Conservation (phyloP, 1,284 basidiomycete genomes). For the Ustilago loliicola region DNA sequence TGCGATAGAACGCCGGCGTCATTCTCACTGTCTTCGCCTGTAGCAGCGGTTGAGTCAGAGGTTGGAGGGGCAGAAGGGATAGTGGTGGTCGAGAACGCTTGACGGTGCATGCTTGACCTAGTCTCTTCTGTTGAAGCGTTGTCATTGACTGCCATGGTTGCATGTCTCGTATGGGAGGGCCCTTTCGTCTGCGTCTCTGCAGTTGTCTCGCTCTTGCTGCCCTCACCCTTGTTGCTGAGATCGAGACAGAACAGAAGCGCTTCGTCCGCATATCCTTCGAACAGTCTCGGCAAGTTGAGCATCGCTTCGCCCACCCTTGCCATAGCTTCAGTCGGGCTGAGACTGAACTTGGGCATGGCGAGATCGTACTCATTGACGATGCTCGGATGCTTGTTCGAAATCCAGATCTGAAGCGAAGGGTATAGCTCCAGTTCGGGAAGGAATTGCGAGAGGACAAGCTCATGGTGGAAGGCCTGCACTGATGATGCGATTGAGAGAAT, state of each 20-base stretch:
- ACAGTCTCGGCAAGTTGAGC: conserved; percentile 89
- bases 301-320: conserved; percentile 91
- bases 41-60: conserved; percentile 38
- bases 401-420: conserved; percentile 80
- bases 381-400: conserved; percentile 59
- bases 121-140: conserved; percentile 6
- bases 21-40: conserved; percentile 48
- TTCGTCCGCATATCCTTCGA: conserved; percentile 93
- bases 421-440: conserved; percentile 81
- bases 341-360: conserved; percentile 90
- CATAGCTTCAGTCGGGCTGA: conserved; percentile 88
- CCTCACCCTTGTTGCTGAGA: conserved; percentile 6
- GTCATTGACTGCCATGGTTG: conserved; percentile 16
- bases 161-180: conserved; percentile 14
- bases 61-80: conserved; percentile 71
- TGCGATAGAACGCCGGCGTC: conserved; percentile 77
- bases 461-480: conserved; percentile 83
- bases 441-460: conserved; percentile 87
- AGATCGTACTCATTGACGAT: conserved; percentile 75
- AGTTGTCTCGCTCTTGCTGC: conserved; percentile 73
- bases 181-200: background rate
- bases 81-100: conserved; percentile 37
- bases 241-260: conserved; percentile 79
- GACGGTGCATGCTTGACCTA: conserved; percentile 44
- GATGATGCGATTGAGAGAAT: conserved; percentile 79